Conservation (phyloP, 208 protist species). For the Kentomonas sorsogonicus region DNA sequence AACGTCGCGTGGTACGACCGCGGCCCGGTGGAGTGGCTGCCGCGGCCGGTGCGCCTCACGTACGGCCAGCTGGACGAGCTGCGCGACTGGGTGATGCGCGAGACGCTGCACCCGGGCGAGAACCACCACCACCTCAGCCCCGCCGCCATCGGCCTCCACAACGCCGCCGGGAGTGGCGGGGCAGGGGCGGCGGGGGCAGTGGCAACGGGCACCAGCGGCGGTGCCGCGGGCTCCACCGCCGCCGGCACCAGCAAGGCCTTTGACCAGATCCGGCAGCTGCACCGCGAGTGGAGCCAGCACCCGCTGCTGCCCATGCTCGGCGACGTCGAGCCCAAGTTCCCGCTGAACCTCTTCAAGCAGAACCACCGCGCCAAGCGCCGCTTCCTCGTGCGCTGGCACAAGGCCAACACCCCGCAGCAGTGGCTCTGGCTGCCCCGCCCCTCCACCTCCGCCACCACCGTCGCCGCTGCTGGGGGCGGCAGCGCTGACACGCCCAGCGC, state of each 20-base stretch:
- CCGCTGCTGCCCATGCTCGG: conserved; percentile 86
- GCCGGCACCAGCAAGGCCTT: conserved; percentile 60
- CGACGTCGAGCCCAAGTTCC: conserved; percentile 87
- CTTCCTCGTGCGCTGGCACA: conserved; percentile 88
- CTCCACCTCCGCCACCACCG: conserved; percentile 23
- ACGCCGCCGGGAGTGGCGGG: too few relatives aligned
- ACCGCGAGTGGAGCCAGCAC: conserved; percentile 84
- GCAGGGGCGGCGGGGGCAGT: too few relatives aligned
- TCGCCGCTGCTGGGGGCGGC: neutral
- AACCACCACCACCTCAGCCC: neutral
- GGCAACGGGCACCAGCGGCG: too few relatives aligned
- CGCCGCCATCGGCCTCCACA: too few relatives aligned
- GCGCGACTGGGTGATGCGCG: conserved; percentile 88
- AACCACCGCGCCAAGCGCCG: conserved; percentile 78
- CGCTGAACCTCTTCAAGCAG: conserved; percentile 86
- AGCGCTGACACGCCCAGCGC: neutral
- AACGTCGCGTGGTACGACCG: conserved; percentile 89
- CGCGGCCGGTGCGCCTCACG: conserved; percentile 74
- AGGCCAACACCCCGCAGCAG: conserved; percentile 80
- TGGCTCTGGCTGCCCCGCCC: conserved; percentile 87
- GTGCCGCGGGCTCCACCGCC: neutral
- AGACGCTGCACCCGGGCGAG: conserved; percentile 34
- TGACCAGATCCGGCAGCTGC: conserved; percentile 67
- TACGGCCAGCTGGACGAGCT: conserved; percentile 77
- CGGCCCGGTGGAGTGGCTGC: conserved; percentile 87